Percentiles rank a stretch among this genome's conserved stretches.
Evolutionary conservation across 139 green algal species (phyloP).

Genomic region (Coccomyxa sp.): DNA sequence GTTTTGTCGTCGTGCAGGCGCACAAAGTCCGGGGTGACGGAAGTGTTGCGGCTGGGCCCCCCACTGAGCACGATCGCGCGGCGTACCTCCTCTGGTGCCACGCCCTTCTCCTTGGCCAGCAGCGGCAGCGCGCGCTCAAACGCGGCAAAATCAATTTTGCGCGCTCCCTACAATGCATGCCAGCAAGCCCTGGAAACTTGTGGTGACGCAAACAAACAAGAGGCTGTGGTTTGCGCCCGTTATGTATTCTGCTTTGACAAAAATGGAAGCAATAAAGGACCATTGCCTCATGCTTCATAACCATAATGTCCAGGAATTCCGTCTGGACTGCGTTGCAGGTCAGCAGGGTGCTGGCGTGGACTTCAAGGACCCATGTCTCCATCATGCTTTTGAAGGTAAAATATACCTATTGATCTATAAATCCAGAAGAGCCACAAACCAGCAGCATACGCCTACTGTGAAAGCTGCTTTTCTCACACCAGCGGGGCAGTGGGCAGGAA

Average conservation of each 20-base stretch:
- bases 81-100: conserved; percentile 11
- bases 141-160: conserved; percentile 46
- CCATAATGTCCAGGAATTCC: no score
- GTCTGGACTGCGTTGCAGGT: no score
- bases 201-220: not conserved
- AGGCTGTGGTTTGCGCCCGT: not conserved
- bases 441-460: no score
- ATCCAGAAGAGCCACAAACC: no score
- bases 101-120: conserved; percentile 42
- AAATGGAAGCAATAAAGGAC: not conserved
- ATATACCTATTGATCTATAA: no score
- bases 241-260: not conserved
- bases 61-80: conserved; percentile 17
- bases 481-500: no score
- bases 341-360: no score
- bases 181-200: no score
- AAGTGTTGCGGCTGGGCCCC: conserved; percentile 27
- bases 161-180: conserved; percentile 25
- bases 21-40: conserved; percentile 21
- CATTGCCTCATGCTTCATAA: no score
- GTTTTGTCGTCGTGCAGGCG: conserved; percentile 43
- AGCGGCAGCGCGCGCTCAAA: conserved; percentile 44
- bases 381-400: no score
- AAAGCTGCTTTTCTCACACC: no score
- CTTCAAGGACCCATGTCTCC: no score